Conservation (phyloP, 352 stramenopile genomes). For the Aphanomyces cochlioides region DNA sequence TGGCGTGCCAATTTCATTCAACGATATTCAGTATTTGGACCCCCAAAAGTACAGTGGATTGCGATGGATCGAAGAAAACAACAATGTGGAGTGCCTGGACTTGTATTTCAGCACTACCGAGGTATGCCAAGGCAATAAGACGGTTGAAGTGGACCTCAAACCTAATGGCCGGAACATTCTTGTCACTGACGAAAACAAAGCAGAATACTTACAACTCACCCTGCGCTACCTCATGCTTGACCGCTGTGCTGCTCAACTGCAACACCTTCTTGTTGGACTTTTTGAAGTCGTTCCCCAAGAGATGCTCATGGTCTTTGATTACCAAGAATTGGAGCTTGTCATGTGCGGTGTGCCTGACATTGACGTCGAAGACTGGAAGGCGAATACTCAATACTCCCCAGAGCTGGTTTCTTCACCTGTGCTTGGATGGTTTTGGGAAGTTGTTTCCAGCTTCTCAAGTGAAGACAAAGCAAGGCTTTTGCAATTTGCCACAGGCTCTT, state of each 20-base stretch:
- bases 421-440: conserved; percentile 60
- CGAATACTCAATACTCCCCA: conserved; percentile 58
- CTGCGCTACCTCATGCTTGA: conserved; percentile 96
- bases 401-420: neutral
- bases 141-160: conserved; percentile 46
- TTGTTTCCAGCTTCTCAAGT: conserved; percentile 48
- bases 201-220: conserved; percentile 89
- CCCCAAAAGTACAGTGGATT: conserved; percentile 76
- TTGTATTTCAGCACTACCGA: conserved; percentile 54
- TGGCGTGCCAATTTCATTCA: conserved; percentile 82
- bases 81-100: conserved; percentile 70
- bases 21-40: conserved; percentile 87
- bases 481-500: conserved; percentile 55
- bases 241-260: conserved; percentile 88
- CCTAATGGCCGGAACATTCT: conserved; percentile 83
- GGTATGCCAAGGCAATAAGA: neutral
- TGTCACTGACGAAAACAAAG: conserved; percentile 94
- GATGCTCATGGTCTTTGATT: conserved; percentile 97
- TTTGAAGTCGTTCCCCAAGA: conserved; percentile 97
- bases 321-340: conserved; percentile 96
- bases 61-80: conserved; percentile 58
- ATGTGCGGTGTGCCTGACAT: conserved; percentile 91
- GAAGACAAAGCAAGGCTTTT: conserved; percentile 49
- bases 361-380: conserved; percentile 75
- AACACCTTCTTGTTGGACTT: conserved; percentile 84